Evolutionary conservation across 2,329 filamentous ascomycete genomes (phyloP).

Genomic region (Verticillium nonalfalfae): DNA sequence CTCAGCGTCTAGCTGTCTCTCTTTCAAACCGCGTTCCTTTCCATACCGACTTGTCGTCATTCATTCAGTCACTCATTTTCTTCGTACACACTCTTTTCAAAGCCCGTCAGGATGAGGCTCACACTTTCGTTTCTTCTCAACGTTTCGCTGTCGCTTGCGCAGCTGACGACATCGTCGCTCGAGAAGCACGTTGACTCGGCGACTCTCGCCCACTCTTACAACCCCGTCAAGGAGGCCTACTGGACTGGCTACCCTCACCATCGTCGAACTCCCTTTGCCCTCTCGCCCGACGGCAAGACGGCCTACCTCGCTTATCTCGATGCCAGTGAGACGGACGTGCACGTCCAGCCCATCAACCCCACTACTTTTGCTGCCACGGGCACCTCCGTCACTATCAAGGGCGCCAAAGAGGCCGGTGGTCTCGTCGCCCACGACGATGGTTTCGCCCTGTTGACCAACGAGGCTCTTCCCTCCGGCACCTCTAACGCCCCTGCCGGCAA

Average conservation of each 20-base stretch:
- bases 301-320: conserved; percentile 57
- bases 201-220: conserved; percentile 43
- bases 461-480: conserved; percentile 42
- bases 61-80: neutral
- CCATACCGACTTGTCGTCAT: neutral
- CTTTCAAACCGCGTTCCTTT: neutral
- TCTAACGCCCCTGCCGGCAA: conserved; percentile 36
- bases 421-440: conserved; percentile 57
- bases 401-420: conserved; percentile 52
- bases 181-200: conserved; percentile 32
- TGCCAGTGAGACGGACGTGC: conserved; percentile 45
- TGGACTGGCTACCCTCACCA: conserved; percentile 57
- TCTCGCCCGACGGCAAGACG: conserved; percentile 52
- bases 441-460: conserved; percentile 56
- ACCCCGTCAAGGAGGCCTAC: conserved; percentile 53
- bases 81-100: neutral
- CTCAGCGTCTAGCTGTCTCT: neutral
- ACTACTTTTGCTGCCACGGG: conserved; percentile 47
- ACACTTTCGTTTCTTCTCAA: conserved; percentile 1
- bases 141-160: conserved; percentile 6
- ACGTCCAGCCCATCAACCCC: conserved; percentile 50
- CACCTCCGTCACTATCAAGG: conserved; percentile 41
- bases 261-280: conserved; percentile 55
- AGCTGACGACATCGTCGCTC: conserved; percentile 16
- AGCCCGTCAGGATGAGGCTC: conserved; percentile 3